These are phyloP conservation scores for Phyllosticta paracitricarpa DNA, from an alignment of 2,329 filamentous ascomycete species.

Conservation along the genomic window DNA sequence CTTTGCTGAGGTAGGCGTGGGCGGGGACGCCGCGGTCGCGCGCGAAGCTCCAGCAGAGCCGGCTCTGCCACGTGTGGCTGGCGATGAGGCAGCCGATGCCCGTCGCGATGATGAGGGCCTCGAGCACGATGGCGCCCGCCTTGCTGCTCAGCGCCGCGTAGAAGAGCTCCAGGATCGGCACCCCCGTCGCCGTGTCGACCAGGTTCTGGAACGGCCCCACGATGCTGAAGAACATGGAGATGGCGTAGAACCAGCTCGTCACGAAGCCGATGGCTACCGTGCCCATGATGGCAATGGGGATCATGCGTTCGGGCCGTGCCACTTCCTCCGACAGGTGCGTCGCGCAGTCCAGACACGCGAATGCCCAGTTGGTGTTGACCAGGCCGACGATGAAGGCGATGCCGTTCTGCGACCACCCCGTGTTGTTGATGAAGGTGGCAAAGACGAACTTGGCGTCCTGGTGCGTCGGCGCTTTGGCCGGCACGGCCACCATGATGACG, in stretches of 20 bases:
- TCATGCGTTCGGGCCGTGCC: constrained; percentile 34
- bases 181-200: constrained; percentile 30
- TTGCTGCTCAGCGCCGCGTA: constrained; percentile 33
- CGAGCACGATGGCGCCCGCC: constrained; percentile 37
- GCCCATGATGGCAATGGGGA: constrained; percentile 41
- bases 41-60: constrained; percentile 44
- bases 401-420: constrained; percentile 36
- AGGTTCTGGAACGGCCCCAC: constrained; percentile 35
- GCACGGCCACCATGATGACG: constrained; percentile 40
- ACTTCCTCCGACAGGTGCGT: constrained; percentile 45
- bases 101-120: constrained; percentile 37
- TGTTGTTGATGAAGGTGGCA: constrained; percentile 42
- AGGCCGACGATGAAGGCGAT: constrained; percentile 44
- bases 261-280: constrained; percentile 41
- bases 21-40: constrained; percentile 40
- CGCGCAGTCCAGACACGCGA: constrained; percentile 41
- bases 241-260: constrained; percentile 38
- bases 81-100: constrained; percentile 39
- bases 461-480: constrained; percentile 33
- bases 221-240: constrained; percentile 42
- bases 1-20: constrained; percentile 30
- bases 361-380: constrained; percentile 42
- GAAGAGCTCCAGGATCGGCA: constrained; percentile 41
- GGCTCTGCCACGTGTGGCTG: constrained; percentile 41
- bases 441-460: constrained; percentile 42